Percentiles rank a stretch among this genome's conserved stretches.
Conservation (phyloP, 2,329 filamentous ascomycete species). For the Talaromyces verruculosus region DNA sequence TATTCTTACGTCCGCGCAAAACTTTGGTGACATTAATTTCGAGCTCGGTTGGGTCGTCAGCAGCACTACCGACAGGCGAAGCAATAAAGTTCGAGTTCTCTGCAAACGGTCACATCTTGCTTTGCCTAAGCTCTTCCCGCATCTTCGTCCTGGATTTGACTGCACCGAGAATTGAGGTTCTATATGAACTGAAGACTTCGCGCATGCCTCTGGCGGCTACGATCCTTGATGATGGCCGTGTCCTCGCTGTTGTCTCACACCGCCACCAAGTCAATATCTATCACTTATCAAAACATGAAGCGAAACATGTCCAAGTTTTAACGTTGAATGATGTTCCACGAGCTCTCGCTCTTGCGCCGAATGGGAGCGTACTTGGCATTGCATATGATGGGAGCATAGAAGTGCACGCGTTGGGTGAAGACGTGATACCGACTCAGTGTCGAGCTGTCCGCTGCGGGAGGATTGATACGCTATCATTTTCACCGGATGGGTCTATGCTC, state of each 20-base stretch:
- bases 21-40: conserved; percentile 79
- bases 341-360: conserved; percentile 76
- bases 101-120: conserved; percentile 68
- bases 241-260: conserved; percentile 76
- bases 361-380: conserved; percentile 76
- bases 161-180: conserved; percentile 60
- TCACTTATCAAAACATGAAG: conserved; percentile 63
- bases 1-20: conserved; percentile 67
- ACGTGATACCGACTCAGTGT: conserved; percentile 64
- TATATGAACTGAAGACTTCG: conserved; percentile 75
- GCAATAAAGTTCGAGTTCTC: conserved; percentile 83
- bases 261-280: conserved; percentile 88
- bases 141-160: conserved; percentile 75
- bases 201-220: conserved; percentile 74
- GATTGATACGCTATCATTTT: conserved; percentile 73
- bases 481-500: conserved; percentile 73
- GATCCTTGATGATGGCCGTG: conserved; percentile 72
- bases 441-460: conserved; percentile 75
- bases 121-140: conserved; percentile 81
- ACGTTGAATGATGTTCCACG: conserved; percentile 75
- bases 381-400: conserved; percentile 89
- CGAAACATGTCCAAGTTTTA: conserved; percentile 70
- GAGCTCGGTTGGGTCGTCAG: conserved; percentile 79
- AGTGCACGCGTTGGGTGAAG: conserved; percentile 70
- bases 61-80: conserved; percentile 75